These are phyloP conservation scores for Avena insularis DNA, from an alignment of 176 grass and related monocot species.

Conservation along the genomic window DNA sequence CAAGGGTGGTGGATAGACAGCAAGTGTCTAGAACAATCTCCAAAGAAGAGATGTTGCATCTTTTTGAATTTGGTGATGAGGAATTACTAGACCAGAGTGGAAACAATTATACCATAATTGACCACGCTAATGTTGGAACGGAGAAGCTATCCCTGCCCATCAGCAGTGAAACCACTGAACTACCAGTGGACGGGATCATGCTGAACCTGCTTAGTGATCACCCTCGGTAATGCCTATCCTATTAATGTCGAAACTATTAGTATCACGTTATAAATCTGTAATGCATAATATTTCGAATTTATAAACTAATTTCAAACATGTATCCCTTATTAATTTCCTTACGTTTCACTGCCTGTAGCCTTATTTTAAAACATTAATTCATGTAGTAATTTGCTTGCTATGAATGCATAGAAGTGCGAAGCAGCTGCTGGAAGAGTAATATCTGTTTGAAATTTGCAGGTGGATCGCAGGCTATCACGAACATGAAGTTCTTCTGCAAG, in stretches of 20 bases:
- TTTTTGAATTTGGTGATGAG: conserved; percentile 97
- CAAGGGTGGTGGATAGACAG: conserved; percentile 96
- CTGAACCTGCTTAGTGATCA: conserved; percentile 70
- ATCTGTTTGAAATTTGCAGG: conserved; percentile 50
- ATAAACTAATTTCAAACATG: conserved; percentile 6
- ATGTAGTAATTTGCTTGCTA: neutral
- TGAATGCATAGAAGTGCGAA: conserved; percentile 28
- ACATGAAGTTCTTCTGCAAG: conserved; percentile 93
- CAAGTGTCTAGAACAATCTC: conserved; percentile 98
- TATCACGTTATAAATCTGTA: neutral
- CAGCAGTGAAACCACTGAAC: conserved; percentile 41
- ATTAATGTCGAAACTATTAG: conserved; percentile 4
- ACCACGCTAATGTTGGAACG: conserved; percentile 35
- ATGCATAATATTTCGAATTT: neutral
- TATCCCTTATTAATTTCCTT: conserved; percentile 1
- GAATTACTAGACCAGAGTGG: conserved; percentile 65
- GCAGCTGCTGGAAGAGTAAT: conserved; percentile 14
- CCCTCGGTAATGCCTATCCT: conserved; percentile 60
- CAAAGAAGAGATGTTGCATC: conserved; percentile 96
- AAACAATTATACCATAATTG: conserved; percentile 31
- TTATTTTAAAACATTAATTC: conserved; percentile 1
- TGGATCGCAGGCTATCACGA: conserved; percentile 98
- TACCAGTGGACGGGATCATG: conserved; percentile 74
- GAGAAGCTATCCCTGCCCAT: conserved; percentile 42
- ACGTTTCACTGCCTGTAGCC: conserved; percentile 2